Conservation (phyloP, 2,329 filamentous ascomycete species). For the Colletotrichum sp. region DNA sequence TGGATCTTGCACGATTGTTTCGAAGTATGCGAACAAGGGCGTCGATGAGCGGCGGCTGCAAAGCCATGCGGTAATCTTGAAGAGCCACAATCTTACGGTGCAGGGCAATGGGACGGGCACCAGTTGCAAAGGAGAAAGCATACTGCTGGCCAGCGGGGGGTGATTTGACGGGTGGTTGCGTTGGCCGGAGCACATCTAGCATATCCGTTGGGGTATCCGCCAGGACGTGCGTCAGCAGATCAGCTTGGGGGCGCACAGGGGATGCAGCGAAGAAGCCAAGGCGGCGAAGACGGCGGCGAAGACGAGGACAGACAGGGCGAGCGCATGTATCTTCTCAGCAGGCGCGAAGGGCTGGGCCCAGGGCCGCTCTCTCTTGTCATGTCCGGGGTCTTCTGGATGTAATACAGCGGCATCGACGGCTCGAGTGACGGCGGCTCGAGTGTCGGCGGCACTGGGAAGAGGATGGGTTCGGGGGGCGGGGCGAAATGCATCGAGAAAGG, state of each 20-base stretch:
- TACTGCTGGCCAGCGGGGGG: neutral
- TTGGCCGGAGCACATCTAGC: neutral
- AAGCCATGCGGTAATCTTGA: neutral
- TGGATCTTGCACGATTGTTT: neutral
- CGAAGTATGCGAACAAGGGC: neutral
- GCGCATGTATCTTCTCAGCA: neutral
- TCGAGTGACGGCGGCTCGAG: neutral
- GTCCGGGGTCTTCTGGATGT: neutral
- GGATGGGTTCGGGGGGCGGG: neutral
- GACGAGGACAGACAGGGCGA: neutral
- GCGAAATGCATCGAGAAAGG: neutral
- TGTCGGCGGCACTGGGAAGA: neutral
- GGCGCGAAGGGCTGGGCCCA: neutral
- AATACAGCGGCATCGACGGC: neutral
- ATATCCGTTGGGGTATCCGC: neutral
- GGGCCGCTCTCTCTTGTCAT: neutral
- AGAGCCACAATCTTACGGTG: neutral
- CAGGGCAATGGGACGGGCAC: neutral
- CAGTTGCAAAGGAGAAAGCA: neutral
- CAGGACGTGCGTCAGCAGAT: neutral
- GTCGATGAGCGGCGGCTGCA: neutral
- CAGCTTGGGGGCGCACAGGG: neutral
- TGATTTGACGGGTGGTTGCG: neutral
- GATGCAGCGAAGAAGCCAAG: neutral
- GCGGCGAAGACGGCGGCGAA: neutral